These are phyloP conservation scores for Exobasidium cylindrosporum DNA, from an alignment of 1,284 basidiomycete species.

Conservation along the genomic window DNA sequence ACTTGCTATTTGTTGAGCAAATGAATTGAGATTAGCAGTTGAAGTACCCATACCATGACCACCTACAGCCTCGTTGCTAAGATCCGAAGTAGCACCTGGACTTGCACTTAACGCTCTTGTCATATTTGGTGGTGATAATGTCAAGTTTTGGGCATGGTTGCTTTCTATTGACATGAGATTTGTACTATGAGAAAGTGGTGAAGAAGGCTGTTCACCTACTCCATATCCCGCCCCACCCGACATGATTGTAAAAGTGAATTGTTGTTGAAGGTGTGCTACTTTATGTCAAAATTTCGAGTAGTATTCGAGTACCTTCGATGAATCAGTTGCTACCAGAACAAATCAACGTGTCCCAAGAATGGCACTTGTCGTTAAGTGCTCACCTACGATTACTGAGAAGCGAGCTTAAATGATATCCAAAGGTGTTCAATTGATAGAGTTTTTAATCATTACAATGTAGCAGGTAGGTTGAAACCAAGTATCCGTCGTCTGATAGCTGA, in stretches of 20 bases:
- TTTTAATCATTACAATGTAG: too few species aligned
- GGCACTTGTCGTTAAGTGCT: too few species aligned
- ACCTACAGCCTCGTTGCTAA: conserved; percentile 11
- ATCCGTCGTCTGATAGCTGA: too few species aligned
- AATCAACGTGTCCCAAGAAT: too few species aligned
- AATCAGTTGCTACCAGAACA: too few species aligned
- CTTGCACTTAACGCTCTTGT: background rate
- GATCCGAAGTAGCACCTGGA: conserved; percentile 7
- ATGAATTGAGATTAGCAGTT: background rate
- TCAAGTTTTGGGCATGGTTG: background rate
- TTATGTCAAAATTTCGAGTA: too few species aligned
- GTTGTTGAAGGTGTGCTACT: too few species aligned
- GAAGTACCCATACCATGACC: background rate
- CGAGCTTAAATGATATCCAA: too few species aligned
- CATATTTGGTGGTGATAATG: background rate
- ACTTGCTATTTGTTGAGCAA: background rate
- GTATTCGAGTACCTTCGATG: too few species aligned
- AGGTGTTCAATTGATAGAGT: too few species aligned
- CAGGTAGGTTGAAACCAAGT: too few species aligned
- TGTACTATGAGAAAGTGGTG: background rate
- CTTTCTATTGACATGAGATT: background rate
- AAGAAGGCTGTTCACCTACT: background rate
- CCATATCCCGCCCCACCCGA: background rate
- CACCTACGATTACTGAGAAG: too few species aligned
- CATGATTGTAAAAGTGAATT: background rate